Evolutionary conservation across 495 filamentous ascomycete species (phyloP), one percentile per base, ranked within the genome.

Genomic region (Trichoderma gamsii): DNA sequence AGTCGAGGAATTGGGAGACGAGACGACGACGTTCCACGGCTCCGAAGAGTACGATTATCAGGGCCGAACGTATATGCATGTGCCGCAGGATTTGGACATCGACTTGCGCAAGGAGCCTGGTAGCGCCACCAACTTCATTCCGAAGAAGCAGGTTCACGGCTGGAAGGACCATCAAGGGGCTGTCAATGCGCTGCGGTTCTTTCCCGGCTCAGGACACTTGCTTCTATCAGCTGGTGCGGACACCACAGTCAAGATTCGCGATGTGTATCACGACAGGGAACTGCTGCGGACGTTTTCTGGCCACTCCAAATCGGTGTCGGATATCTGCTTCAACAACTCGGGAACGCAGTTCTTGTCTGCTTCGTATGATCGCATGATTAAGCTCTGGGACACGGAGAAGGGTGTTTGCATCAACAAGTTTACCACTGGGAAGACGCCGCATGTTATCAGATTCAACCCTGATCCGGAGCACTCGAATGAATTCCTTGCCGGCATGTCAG

Each of bases 371-470:
- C 88, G 93, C 63, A 88, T 91, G 77, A 97, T 98, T 78, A 97
- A 97, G 79, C 84, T 98, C 65, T 99, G 95, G 95, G 95, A 98
- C 76, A 97, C 93, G 12, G 95, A 99, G 79, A 96, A 93, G 32
- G 95, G 95, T 9, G 82, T 87, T 71, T 97, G 93, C 73, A 72
- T 96, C 59, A 88, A 87, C 68, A 89, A 91, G 64, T 98, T 96
- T 82, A 91, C 88, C 27, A 92, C 90, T 8, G 92, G 93, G 76
- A 96, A 95, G 80, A 97, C 93, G 4, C 94, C 95, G 4, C 95
- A 99, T 74, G 94, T 97, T 68, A 84, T 98, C 73, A 88, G 89
- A 70, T 97, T 97, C 86, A 94, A 97, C 78, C 94, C 94, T 0
- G 81, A 85, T 64, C 78, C 84, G 0, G 88, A 90, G n/a, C 84